These are phyloP conservation scores for Cyberlindnera mississippiensis DNA, from an alignment of 805 yeast genomes.

Conservation along the genomic window DNA sequence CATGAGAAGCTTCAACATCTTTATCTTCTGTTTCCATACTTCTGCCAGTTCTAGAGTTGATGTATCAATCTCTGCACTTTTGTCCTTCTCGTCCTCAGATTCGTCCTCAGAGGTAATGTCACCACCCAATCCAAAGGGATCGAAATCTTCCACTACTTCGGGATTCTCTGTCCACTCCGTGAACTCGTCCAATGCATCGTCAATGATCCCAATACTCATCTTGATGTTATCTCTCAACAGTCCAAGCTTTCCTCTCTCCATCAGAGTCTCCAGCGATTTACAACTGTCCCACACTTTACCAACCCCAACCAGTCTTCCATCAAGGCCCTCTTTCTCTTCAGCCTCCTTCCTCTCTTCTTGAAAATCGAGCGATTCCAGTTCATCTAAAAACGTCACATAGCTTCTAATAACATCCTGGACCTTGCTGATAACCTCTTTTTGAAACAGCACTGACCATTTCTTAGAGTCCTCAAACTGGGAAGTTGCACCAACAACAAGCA, in stretches of 20 bases:
- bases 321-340: constrained; percentile 27
- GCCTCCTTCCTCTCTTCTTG: constrained; percentile 18
- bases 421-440: constrained; percentile 19
- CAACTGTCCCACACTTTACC: constrained; percentile 74
- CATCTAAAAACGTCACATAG: constrained; percentile 22
- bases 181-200: constrained; percentile 64
- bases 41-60: constrained; percentile 40
- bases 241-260: constrained; percentile 50
- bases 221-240: constrained; percentile 45
- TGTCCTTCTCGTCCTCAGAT: constrained; percentile 20
- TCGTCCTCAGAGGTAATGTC: constrained; percentile 30
- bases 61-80: constrained; percentile 29
- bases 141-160: constrained; percentile 37
- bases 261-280: constrained; percentile 40
- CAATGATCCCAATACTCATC: constrained; percentile 42
- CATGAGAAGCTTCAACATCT: constrained; percentile 54
- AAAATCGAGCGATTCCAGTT: constrained; percentile 23
- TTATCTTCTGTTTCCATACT: constrained; percentile 49
- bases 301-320: constrained; percentile 49
- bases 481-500: constrained; percentile 42
- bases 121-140: constrained; percentile 48
- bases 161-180: constrained; percentile 70
- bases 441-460: constrained; percentile 31
- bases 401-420: constrained; percentile 18
- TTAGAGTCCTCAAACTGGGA: constrained; percentile 37